Percentiles rank a stretch among this genome's conserved stretches.
phyloP scores from a whole-genome alignment of 2,329 filamentous ascomycete species.

The Pseudopyrenochaeta lycopersici region DNA sequence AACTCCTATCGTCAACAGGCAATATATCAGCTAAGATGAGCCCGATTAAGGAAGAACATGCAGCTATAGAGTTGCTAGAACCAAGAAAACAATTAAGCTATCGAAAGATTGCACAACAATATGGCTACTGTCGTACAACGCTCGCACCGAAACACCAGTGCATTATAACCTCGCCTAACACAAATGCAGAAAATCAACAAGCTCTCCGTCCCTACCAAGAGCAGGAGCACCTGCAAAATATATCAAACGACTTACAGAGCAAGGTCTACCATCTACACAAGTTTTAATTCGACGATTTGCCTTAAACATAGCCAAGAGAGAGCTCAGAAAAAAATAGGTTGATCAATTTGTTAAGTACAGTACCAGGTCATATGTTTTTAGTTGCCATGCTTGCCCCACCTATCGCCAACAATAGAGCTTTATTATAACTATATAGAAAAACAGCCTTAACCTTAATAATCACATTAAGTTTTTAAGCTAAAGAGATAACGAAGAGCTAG shows the following conservation, averaged over 20 bases:
- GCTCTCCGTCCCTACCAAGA: conserved; percentile 12
- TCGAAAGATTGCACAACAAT: conserved; percentile 29
- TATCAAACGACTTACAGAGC: conserved; percentile 15
- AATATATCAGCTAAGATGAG: conserved; percentile 1
- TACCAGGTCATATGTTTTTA: too few relatives aligned
- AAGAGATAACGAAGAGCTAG: too few relatives aligned
- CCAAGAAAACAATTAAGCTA: conserved; percentile 3
- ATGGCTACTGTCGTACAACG: conserved; percentile 53
- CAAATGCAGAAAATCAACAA: not conserved
- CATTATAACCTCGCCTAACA: not conserved
- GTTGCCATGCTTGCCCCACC: too few relatives aligned
- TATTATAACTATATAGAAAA: too few relatives aligned
- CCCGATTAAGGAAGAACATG: conserved; percentile 4
- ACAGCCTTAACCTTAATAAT: too few relatives aligned
- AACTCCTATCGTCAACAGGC: too few relatives aligned
- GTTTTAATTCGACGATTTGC: conserved; percentile 16
- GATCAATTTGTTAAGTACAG: conserved; percentile 10
- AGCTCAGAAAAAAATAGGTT: conserved; percentile 19
- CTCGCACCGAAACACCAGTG: not conserved
- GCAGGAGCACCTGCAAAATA: conserved; percentile 19
- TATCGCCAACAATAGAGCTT: too few relatives aligned
- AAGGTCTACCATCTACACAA: conserved; percentile 18
- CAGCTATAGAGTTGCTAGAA: conserved; percentile 4
- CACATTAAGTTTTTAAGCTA: too few relatives aligned
- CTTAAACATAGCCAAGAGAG: conserved; percentile 8